These are phyloP conservation scores for Centaurea solstitialis DNA, from an alignment of 129 eudicot genomes.

Conservation along the genomic window DNA sequence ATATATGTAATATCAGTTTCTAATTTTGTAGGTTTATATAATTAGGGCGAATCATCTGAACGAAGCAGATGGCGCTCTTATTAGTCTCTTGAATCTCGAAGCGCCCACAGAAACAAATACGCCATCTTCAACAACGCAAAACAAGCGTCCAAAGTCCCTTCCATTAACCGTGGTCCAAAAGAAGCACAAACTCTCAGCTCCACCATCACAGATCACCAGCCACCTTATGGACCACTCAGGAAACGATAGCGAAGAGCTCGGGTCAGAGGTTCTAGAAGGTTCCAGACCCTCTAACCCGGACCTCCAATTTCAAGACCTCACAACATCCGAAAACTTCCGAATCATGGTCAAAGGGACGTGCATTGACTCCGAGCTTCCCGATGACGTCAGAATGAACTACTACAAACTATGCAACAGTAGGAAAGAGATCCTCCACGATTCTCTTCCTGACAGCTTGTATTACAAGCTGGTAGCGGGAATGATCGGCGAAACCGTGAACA, in stretches of 20 bases:
- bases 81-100: conserved; percentile 34
- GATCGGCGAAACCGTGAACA: conserved; percentile 58
- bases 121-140: conserved; percentile 14
- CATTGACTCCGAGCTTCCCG: conserved; percentile 67
- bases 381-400: conserved; percentile 46
- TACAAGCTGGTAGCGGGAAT: conserved; percentile 51
- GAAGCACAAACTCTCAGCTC: conserved; percentile 3
- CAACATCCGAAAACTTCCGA: conserved; percentile 53
- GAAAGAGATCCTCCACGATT: conserved; percentile 55
- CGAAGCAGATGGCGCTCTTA: conserved; percentile 42
- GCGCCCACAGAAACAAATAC: conserved; percentile 3
- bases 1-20: neutral
- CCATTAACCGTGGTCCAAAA: neutral
- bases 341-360: conserved; percentile 51
- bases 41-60: conserved; percentile 36
- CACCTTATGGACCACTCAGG: conserved; percentile 17
- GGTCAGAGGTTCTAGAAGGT: conserved; percentile 29
- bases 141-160: conserved; percentile 20
- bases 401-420: conserved; percentile 56
- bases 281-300: conserved; percentile 16
- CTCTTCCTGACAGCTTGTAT: conserved; percentile 45
- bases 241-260: conserved; percentile 23
- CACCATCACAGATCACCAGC: conserved; percentile 1
- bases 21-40: conserved; percentile 51
- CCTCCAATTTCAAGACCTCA: conserved; percentile 34